Base-by-base conservation (phyloP, 208 protist species). In the Leishmania major region DNA sequence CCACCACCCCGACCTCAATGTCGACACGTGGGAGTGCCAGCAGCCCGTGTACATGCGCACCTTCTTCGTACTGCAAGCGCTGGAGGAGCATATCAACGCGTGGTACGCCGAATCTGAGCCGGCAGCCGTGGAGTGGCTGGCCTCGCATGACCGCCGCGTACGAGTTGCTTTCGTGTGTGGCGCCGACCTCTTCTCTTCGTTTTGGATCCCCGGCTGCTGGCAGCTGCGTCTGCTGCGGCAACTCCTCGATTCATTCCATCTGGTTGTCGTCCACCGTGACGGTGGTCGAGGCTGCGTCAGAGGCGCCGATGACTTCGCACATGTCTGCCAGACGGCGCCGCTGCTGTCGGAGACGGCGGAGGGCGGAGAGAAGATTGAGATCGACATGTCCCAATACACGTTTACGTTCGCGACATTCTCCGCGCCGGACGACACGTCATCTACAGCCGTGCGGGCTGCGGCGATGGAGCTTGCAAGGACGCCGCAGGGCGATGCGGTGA, bases 1-100 rank as follows among this genome's bases (percentile, higher is more conserved):
- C 6, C 31, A 55, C 17, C 91, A 97, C 79, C 59, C 87, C 4
- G 77, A 88, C 2, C 75, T 96, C 15, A 74, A 80, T 35, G 70
- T 96, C 11, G 93, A 96, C 84, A 77, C 76, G n/a, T 97, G 95
- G 93, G 93, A 97, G 84, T 92, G 92, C 15, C 75, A 81, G 11
- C 93, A 96, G 80, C 77, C 87, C 0, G 75, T 49, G 10, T 97
- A 96, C 88, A 88, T 87, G 19, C 87, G 91, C 25, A 96, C 92
- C 3, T 81, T 88, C 15, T 86, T 83, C 47, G 92, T 96, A 0
- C 81, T 97, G n/a, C 73, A 91, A 40, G 92, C 95, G 73, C 55
- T 97, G 72, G 87, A 95, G 77, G 72, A 86, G 43, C 69, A 67
- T 3, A 84, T 93, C 59, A 83, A 92, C 47, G 67, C 51, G 43